phyloP scores from a whole-genome alignment of 2,329 filamentous ascomycete species.

The Scedosporium dehoogii region DNA sequence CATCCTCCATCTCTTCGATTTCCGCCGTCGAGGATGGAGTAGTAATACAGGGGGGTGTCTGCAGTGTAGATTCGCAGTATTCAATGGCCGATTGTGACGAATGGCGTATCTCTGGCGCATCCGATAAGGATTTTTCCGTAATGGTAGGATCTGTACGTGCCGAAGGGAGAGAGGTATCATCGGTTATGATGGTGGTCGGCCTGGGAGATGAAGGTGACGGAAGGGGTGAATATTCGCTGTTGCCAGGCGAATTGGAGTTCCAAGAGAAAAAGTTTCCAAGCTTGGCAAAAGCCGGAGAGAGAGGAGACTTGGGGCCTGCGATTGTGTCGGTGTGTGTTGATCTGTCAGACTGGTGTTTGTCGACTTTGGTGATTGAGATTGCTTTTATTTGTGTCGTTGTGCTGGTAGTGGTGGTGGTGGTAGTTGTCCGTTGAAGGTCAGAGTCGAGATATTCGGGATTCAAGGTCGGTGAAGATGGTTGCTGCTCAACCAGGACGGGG shows the following conservation, averaged over 20 bases:
- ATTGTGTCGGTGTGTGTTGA: background rate
- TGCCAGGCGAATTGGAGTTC: constrained; percentile 33
- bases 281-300: constrained; percentile 39
- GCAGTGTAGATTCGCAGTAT: constrained; percentile 42
- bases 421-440: background rate
- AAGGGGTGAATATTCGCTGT: constrained; percentile 42
- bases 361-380: background rate
- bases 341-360: background rate
- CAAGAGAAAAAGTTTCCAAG: constrained; percentile 46
- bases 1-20: constrained; percentile 85
- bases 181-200: constrained; percentile 22
- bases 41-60: constrained; percentile 33
- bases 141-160: background rate
- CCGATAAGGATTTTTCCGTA: constrained; percentile 17
- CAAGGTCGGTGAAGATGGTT: constrained; percentile 11
- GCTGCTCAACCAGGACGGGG: constrained; percentile 10
- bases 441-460: background rate
- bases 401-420: background rate
- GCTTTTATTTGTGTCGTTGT: background rate
- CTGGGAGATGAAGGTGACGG: constrained; percentile 41
- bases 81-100: constrained; percentile 27
- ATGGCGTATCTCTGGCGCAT: constrained; percentile 24
- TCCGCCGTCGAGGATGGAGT: constrained; percentile 36
- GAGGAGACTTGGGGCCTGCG: constrained; percentile 22
- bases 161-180: constrained; percentile 13